A percentile compares a stretch with the other conserved stretches of the same genome.
phyloP scores from a whole-genome alignment of 2,329 filamentous ascomycete species.

The Alternaria brassicicola region DNA sequence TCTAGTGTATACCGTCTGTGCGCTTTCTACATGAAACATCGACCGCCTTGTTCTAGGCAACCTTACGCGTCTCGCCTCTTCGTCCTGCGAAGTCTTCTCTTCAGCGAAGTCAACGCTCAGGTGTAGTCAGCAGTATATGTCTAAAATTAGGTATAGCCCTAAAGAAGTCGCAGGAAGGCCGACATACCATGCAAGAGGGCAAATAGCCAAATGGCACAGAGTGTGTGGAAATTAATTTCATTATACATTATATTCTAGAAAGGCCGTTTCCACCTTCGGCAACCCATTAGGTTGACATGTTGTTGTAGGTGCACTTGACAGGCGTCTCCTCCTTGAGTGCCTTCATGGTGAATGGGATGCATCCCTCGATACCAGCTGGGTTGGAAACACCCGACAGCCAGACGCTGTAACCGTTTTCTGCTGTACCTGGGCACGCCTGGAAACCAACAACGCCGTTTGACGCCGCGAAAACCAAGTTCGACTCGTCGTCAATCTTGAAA shows the following conservation, averaged over 20 bases:
- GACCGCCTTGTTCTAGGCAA: background rate
- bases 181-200: background rate
- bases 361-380: constrained; percentile 40
- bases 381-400: constrained; percentile 34
- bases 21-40: background rate
- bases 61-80: background rate
- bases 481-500: background rate
- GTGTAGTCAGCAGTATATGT: background rate
- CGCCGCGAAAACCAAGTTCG: background rate
- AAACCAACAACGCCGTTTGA: background rate
- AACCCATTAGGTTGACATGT: background rate
- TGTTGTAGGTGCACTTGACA: constrained; percentile 21
- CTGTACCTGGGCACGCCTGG: background rate
- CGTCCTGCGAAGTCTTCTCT: no score
- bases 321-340: constrained; percentile 19
- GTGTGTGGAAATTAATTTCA: background rate
- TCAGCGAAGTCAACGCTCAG: background rate
- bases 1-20: background rate
- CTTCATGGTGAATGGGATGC: constrained; percentile 39
- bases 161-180: background rate
- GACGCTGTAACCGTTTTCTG: background rate
- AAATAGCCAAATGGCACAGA: background rate
- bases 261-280: background rate
- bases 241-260: background rate
- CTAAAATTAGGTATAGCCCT: background rate